phyloP scores from a whole-genome alignment of 768 basidiomycete species.

The Lyophyllum semitale region DNA sequence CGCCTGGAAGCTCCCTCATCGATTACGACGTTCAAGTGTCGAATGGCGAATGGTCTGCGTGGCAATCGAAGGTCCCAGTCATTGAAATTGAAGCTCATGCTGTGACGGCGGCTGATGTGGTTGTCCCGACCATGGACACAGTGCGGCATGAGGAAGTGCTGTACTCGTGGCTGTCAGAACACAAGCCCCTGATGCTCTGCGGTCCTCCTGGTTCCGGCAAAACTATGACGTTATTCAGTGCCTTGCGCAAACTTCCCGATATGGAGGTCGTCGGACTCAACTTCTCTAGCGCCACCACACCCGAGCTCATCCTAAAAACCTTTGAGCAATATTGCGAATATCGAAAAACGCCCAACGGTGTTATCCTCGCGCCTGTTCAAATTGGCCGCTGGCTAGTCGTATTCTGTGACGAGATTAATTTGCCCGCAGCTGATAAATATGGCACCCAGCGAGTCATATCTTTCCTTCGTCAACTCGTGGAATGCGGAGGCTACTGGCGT shows the following conservation, averaged over 20 bases:
- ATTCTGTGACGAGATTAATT: constrained; percentile 99
- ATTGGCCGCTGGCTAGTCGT: constrained; percentile 98
- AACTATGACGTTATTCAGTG: constrained; percentile 99
- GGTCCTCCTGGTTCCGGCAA: constrained; percentile 99
- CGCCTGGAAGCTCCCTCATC: constrained; percentile 80
- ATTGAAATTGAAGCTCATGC: constrained; percentile 97
- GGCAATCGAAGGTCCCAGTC: constrained; percentile 90
- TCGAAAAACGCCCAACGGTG: constrained; percentile 97
- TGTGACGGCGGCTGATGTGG: constrained; percentile 93
- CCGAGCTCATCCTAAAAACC: constrained; percentile 97
- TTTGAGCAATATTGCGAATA: constrained; percentile 99
- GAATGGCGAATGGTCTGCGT: constrained; percentile 85
- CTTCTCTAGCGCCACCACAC: constrained; percentile 98
- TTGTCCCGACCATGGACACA: constrained; percentile 98
- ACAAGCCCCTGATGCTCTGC: constrained; percentile 97
- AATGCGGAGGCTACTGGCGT: constrained; percentile 93
- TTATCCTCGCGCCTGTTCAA: constrained; percentile 89
- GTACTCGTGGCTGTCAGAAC: constrained; percentile 98
- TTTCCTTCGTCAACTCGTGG: constrained; percentile 95
- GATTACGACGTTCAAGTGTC: constrained; percentile 93
- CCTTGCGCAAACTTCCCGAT: constrained; percentile 94
- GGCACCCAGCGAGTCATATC: constrained; percentile 99
- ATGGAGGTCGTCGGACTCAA: constrained; percentile 99
- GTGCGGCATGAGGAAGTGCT: constrained; percentile 98
- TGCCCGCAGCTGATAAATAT: constrained; percentile 96